Evolutionary conservation across 805 yeast genomes (phyloP).

Genomic region (Yarrowia sp.): DNA sequence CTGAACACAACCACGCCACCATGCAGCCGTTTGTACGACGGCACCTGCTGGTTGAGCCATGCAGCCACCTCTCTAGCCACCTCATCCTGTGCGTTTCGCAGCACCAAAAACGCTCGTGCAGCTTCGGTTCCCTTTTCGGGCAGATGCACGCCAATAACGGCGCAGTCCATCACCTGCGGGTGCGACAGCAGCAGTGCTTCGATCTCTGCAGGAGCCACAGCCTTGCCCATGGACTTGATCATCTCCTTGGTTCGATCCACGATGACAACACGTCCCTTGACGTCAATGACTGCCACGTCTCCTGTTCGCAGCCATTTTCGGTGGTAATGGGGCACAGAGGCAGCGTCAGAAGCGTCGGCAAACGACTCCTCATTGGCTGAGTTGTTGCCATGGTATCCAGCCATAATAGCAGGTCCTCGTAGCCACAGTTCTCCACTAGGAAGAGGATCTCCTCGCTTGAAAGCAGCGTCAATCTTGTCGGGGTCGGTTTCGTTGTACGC

Average conservation of each 20-base stretch:
- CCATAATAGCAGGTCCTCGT: conserved; percentile 53
- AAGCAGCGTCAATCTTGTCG: conserved; percentile 6
- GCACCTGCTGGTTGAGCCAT: conserved; percentile 40
- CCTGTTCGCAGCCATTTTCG: conserved; percentile 54
- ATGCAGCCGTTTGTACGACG: conserved; percentile 41
- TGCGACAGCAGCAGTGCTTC: conserved; percentile 78
- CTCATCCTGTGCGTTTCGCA: conserved; percentile 15
- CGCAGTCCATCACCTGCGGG: conserved; percentile 73
- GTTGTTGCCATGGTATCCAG: conserved; percentile 47
- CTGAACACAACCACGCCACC: conserved; percentile 57
- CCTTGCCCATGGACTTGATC: conserved; percentile 50
- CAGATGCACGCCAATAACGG: conserved; percentile 71
- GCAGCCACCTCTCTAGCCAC: conserved; percentile 28
- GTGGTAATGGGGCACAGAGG: conserved; percentile 25
- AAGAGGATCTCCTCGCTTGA: conserved; percentile 26
- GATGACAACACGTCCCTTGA: conserved; percentile 48
- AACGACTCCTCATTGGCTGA: conserved; percentile 48
- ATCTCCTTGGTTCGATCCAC: conserved; percentile 42
- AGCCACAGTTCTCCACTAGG: conserved; percentile 49
- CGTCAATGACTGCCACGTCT: conserved; percentile 50
- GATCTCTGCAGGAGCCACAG: conserved; percentile 94
- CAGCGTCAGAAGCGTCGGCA: conserved; percentile 34
- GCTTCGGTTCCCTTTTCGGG: conserved; percentile 72
- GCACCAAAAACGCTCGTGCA: conserved; percentile 40
- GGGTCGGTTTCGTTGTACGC: conserved; percentile 24